Conservation (phyloP, 305 asterid species). For the Fraxinus paxiana region DNA sequence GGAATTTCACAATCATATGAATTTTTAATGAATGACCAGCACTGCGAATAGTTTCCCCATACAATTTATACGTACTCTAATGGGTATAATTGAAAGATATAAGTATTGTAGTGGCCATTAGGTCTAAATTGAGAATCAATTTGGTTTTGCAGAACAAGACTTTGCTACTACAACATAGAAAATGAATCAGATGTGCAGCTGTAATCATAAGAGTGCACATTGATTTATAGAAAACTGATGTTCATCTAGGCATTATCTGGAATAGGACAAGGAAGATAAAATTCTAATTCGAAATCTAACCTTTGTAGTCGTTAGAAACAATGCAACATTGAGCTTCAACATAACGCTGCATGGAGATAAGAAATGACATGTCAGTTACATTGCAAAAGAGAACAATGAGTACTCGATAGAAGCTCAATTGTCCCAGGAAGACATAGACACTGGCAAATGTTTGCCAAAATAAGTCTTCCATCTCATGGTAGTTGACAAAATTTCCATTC, state of each 20-base stretch:
- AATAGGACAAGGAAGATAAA: constrained; percentile 10
- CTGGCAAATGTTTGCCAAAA: not conserved
- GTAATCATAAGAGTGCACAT: constrained; percentile 10
- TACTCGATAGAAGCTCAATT: constrained; percentile 1
- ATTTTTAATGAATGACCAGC: constrained; percentile 3
- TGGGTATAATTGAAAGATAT: not conserved
- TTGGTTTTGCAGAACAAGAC: constrained; percentile 11
- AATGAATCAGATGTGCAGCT: constrained; percentile 4
- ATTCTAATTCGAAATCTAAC: constrained; percentile 38
- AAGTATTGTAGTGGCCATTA: not conserved
- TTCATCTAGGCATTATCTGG: constrained; percentile 1
- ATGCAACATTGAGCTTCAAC: constrained; percentile 91
- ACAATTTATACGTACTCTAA: not conserved
- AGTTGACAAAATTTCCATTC: not conserved
- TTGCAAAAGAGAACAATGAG: constrained; percentile 8
- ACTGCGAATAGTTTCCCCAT: not conserved
- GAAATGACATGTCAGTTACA: constrained; percentile 22
- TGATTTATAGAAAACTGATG: not conserved
- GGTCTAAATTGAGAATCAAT: constrained; percentile 15
- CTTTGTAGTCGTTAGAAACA: constrained; percentile 92
- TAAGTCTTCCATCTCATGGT: not conserved
- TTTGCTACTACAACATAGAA: constrained; percentile 17
- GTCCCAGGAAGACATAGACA: not conserved
- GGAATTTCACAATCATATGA: constrained; percentile 14
- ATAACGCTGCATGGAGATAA: constrained; percentile 60